Evolutionary conservation across 768 basidiomycete genomes (phyloP), one percentile per base, ranked within the genome.

Genomic region (Leucocoprinus leucothites): DNA sequence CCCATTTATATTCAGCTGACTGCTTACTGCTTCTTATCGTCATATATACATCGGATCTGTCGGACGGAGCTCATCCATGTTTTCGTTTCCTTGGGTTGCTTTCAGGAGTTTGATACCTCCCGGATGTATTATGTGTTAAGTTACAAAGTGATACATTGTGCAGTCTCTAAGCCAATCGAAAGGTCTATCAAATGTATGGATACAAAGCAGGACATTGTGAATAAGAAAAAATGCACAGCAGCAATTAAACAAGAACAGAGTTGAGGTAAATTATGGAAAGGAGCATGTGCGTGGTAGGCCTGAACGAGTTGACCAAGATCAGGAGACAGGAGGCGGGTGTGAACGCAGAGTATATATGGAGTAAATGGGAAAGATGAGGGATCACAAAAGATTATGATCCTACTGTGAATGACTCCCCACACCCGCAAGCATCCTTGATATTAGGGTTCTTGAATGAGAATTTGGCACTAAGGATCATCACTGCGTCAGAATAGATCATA

Each of bases 341-440:
- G 31, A 11, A 31, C 31, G 31, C 31, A 31, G 31, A 31, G 31
- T 31, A 31, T 31, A 5, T 31, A 31, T 5, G 11, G 5, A 31
- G 31, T 19, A 22, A 16, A 13, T n/a, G 16, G 11, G 38, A 13
- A 34, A 11, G 38, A 38, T 38, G 9, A 13, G 4, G 11, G 9
- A 38, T 38, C 11, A 38, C 36, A 44, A 47, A n/a, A 40, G 19
- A 62, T 72, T 61, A 78, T 68, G 72, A 72, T 48, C 64, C 68
- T 56, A 92, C 82, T 45, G 82, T 88, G 72, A 94, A 94, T 0
- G 92, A 94, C 74, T 96, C 94, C 58, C 94, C 94, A 64, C 94
- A 96, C 49, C 94, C 94, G 69, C 94, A 97, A 6, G 92, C 91
- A 65, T 95, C 94, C 73, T 87, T 90, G 70, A 96, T 87, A 69